Base-by-base conservation (phyloP, 768 basidiomycete species). In the Serendipita sp. region DNA sequence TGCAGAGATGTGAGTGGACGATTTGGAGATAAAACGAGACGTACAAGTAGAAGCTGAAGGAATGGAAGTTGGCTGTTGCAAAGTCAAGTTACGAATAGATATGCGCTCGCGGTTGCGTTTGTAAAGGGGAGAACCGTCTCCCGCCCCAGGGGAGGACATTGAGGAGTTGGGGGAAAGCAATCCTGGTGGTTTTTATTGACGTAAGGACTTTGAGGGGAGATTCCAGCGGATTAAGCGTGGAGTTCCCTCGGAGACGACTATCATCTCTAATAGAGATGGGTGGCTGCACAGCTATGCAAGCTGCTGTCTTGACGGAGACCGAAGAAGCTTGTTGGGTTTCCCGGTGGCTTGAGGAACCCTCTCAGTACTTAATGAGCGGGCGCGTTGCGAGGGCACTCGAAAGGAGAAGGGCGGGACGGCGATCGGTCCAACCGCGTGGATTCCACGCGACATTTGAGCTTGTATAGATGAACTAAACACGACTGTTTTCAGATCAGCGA, bases 71-170 rank as follows among this genome's bases (percentile, higher is more conserved):
- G 18, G 30, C 32, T n/a, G 56, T 60, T 60, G 56, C 28, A 38
- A 37, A 38, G 56, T 60, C 28, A 60, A 37, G 37, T 35, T 37
- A n/a, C 56, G 56, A 34, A 60, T 60, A 38, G 56, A 60, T 24
- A 60, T 60, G 56, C 56, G 56, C 28, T 60, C 56, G 56, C 56
- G 56, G n/a, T 60, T 60, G 56, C 56, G 56, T 10, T 18, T 60
- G 56, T 34, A 32, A 32, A 60, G 16, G 56, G 4, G 56, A 35
- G 56, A 11, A 60, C 35, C 56, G 35, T 38, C 30, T 28, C 56
- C 56, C 56, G 56, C 32, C 56, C 56, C 35, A n/a, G 56, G 37
- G 56, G 56, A 60, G 56, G 56, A 60, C 56, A 60, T 60, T 32
- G 56, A 60, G 28, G 56, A 35, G 11, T 37, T 60, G 18, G 56